A percentile compares a stretch with the other conserved stretches of the same genome.
Evolutionary conservation across 169 alveolate genomes (phyloP).

Genomic region (Besnoitia besnoiti): DNA sequence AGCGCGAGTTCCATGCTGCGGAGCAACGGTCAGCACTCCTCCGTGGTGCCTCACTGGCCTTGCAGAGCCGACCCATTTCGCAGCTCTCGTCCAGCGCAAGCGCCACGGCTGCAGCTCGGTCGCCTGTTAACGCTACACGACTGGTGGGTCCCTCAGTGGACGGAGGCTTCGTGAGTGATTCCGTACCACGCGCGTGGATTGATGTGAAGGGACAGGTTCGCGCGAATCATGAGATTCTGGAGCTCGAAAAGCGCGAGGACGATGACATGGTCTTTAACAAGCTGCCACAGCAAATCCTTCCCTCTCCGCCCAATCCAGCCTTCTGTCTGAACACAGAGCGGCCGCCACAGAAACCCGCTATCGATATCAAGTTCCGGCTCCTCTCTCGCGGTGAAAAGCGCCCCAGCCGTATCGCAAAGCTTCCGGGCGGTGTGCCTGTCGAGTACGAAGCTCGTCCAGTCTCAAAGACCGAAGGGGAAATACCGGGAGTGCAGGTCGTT

Average conservation of each 20-base stretch:
- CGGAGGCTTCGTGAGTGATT: too few relatives aligned
- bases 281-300: neutral
- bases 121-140: too few relatives aligned
- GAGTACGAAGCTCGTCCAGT: too few relatives aligned
- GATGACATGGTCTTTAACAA: neutral
- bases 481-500: neutral
- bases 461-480: too few relatives aligned
- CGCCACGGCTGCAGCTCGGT: too few relatives aligned
- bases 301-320: neutral
- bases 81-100: too few relatives aligned
- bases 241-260: neutral
- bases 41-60: too few relatives aligned
- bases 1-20: too few relatives aligned
- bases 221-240: neutral
- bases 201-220: neutral
- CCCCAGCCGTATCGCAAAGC: neutral
- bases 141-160: too few relatives aligned
- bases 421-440: too few relatives aligned
- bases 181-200: neutral
- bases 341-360: neutral
- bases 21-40: too few relatives aligned
- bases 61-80: too few relatives aligned
- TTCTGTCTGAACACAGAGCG: constrained; percentile 19
- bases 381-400: neutral
- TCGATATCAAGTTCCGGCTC: constrained; percentile 20